phyloP scores from a whole-genome alignment of 2,329 filamentous ascomycete genomes.

The Botrytis fabae region DNA sequence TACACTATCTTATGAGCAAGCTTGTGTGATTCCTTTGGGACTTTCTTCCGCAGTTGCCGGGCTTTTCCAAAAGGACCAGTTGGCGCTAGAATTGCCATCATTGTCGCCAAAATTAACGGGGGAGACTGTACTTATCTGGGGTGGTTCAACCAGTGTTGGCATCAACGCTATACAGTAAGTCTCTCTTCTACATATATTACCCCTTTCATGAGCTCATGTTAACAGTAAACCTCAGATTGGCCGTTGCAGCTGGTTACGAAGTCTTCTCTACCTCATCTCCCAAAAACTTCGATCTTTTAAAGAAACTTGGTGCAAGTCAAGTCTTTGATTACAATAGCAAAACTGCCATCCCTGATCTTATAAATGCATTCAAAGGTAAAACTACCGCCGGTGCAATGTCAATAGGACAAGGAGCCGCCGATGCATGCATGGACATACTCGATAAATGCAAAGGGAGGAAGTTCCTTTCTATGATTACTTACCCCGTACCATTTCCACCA shows the following conservation, averaged over 20 bases:
- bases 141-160: constrained; percentile 31
- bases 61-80: constrained; percentile 36
- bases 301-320: constrained; percentile 44
- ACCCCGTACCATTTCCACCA: constrained; percentile 7
- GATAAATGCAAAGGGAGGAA: constrained; percentile 12
- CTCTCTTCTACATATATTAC: neutral
- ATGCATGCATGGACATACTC: constrained; percentile 20
- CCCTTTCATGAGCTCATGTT: neutral
- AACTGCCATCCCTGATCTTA: constrained; percentile 25
- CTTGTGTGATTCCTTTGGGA: constrained; percentile 39
- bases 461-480: constrained; percentile 10
- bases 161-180: constrained; percentile 41
- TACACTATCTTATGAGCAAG: constrained; percentile 38
- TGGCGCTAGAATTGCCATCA: constrained; percentile 34
- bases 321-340: constrained; percentile 45
- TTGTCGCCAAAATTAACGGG: constrained; percentile 34
- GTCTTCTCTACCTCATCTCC: constrained; percentile 44
- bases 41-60: constrained; percentile 39
- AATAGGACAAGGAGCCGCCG: constrained; percentile 4
- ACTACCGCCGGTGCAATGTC: constrained; percentile 37
- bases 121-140: constrained; percentile 43
- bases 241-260: constrained; percentile 45
- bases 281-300: constrained; percentile 42
- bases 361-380: constrained; percentile 32
- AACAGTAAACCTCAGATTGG: constrained; percentile 34